Evolutionary conservation across 2,329 filamentous ascomycete species (phyloP).

Genomic region (Stagonosporopsis tanaceti): DNA sequence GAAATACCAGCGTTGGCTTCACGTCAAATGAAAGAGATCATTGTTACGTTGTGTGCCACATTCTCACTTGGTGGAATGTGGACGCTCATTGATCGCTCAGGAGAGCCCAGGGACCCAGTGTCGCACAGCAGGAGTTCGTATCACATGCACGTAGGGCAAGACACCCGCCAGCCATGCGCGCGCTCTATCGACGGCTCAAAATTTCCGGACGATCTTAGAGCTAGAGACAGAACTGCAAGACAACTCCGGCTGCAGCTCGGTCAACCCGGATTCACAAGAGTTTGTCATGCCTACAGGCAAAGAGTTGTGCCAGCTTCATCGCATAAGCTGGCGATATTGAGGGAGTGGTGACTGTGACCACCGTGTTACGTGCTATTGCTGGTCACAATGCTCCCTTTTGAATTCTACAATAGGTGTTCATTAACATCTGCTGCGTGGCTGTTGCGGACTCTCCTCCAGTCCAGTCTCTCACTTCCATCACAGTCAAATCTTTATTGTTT

Average conservation of each 20-base stretch:
- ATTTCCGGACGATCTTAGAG: slow-evolving; percentile 5
- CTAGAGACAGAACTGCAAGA: slow-evolving; percentile 1
- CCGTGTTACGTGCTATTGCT: slow-evolving; percentile 10
- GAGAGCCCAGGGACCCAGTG: slow-evolving; percentile 18
- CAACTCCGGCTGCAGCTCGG: not conserved
- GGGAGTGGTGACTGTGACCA: slow-evolving; percentile 1
- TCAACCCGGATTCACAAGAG: not conserved
- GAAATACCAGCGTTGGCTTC: slow-evolving; percentile 7
- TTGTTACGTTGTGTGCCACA: slow-evolving; percentile 5
- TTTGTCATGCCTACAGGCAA: not conserved
- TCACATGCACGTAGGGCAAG: slow-evolving; percentile 14
- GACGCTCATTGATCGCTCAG: slow-evolving; percentile 9
- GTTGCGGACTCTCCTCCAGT: not conserved
- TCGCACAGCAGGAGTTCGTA: slow-evolving; percentile 22
- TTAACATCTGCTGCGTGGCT: not conserved
- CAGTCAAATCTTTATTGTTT: not conserved
- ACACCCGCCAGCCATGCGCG: slow-evolving; percentile 14
- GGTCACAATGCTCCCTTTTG: not conserved
- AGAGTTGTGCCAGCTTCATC: not conserved
- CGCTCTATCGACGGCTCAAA: slow-evolving; percentile 7
- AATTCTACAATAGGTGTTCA: not conserved
- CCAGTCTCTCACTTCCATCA: slow-evolving; percentile 2
- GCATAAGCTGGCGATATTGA: slow-evolving; percentile 3
- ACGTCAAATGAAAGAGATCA: not conserved
- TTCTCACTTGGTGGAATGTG: slow-evolving; percentile 15